phyloP scores from a whole-genome alignment of 2,329 filamentous ascomycete genomes.

The Aspergillus tubingensis region DNA sequence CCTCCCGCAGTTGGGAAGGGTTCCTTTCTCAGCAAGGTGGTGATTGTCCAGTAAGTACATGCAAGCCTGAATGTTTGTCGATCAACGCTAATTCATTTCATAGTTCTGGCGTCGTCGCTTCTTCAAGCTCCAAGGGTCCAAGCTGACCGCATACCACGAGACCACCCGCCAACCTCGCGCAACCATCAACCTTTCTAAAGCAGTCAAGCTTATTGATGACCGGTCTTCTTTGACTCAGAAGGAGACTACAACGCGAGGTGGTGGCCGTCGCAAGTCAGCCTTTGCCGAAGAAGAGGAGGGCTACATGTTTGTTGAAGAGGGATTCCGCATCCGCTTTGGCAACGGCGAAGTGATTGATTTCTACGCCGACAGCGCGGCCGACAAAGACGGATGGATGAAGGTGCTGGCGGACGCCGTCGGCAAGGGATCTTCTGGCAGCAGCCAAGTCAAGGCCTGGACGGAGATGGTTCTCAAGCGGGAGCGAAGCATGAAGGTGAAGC shows the following conservation, averaged over 20 bases:
- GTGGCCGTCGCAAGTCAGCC: slow-evolving; percentile 83
- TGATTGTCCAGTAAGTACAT: slow-evolving; percentile 82
- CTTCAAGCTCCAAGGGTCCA: slow-evolving; percentile 89
- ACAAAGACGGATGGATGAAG: slow-evolving; percentile 95
- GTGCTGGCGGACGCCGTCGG: slow-evolving; percentile 73
- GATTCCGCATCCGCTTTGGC: slow-evolving; percentile 96
- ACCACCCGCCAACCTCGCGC: slow-evolving; percentile 91
- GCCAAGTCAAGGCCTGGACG: slow-evolving; percentile 60
- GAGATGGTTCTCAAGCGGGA: slow-evolving; percentile 59
- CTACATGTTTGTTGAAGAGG: slow-evolving; percentile 99
- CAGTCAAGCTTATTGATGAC: slow-evolving; percentile 90
- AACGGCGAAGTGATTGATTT: slow-evolving; percentile 99
- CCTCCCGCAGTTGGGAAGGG: slow-evolving; percentile 79
- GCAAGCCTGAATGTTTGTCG: slow-evolving; percentile 13
- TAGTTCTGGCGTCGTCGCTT: slow-evolving; percentile 97
- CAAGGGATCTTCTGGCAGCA: slow-evolving; percentile 51
- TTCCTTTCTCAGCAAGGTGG: slow-evolving; percentile 94
- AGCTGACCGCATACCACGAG: slow-evolving; percentile 94
- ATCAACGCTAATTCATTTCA: slow-evolving; percentile 11
- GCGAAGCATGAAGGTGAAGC: slow-evolving; percentile 38
- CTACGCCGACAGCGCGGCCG: slow-evolving; percentile 83
- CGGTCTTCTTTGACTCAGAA: slow-evolving; percentile 79
- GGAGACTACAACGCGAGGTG: slow-evolving; percentile 73
- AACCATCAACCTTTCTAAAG: slow-evolving; percentile 94
- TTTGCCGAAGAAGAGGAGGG: slow-evolving; percentile 98